phyloP scores from a whole-genome alignment of 768 basidiomycete species.

The Baorangia bicolor region DNA sequence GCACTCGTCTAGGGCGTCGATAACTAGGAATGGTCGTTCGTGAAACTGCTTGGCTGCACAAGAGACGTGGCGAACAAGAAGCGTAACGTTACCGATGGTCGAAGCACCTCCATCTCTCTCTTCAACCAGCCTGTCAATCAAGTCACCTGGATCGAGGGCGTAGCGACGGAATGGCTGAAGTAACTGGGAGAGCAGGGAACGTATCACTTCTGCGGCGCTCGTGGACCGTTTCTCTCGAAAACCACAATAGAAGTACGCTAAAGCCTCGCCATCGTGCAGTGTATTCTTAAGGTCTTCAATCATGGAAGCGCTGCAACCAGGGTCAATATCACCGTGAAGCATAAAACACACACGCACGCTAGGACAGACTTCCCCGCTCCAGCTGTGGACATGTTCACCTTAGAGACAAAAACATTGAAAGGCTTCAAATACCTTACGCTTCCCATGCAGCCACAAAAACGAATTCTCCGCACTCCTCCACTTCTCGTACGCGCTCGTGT shows the following conservation, averaged over 20 bases:
- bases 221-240: background rate
- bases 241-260: background rate
- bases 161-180: background rate
- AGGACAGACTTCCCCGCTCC: background rate
- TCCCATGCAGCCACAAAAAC: background rate
- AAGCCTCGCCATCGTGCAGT: background rate
- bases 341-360: background rate
- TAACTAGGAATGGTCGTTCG: background rate
- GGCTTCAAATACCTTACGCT: background rate
- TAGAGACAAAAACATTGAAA: background rate
- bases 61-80: background rate
- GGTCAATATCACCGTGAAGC: background rate
- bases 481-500: background rate
- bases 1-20: slow-evolving; percentile 18
- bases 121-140: background rate
- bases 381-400: background rate
- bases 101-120: background rate
- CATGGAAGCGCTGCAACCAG: background rate
- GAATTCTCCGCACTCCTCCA: background rate
- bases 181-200: background rate
- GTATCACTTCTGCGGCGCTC: background rate
- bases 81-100: background rate
- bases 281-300: background rate
- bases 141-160: background rate
- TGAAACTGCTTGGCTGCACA: background rate